A percentile compares a stretch with the other conserved stretches of the same genome.
Conservation (phyloP, 805 yeast genomes). For the Sugiyamaella americana region DNA sequence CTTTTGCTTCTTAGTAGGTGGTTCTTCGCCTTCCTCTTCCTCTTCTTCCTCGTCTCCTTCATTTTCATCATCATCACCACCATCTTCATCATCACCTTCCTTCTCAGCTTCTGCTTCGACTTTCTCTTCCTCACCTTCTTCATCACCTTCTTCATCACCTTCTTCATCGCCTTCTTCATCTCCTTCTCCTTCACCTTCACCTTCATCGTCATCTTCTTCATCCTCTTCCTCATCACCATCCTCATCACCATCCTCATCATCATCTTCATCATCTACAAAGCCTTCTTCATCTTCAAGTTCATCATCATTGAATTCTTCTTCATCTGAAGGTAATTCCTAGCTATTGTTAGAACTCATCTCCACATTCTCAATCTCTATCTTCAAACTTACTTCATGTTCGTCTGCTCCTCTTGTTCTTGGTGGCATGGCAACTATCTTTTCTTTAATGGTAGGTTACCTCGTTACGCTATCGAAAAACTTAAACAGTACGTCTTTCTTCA, state of each 20-base stretch:
- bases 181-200: conserved; percentile 5
- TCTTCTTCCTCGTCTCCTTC: conserved; percentile 8
- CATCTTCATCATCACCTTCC: conserved; percentile 11
- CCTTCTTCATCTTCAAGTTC: conserved; percentile 12
- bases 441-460: background rate
- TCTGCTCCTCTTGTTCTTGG: conserved; percentile 15
- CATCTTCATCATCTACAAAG: conserved; percentile 17
- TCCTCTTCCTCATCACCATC: conserved; percentile 12
- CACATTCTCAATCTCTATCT: background rate
- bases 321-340: conserved; percentile 19
- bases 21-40: conserved; percentile 11
- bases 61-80: conserved; percentile 12
- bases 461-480: no score
- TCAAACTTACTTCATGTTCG: conserved; percentile 11
- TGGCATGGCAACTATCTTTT: conserved; percentile 1
- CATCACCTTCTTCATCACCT: conserved; percentile 8
- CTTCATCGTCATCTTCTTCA: conserved; percentile 9
- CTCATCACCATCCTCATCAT: conserved; percentile 16
- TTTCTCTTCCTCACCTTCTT: conserved; percentile 1
- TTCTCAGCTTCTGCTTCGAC: conserved; percentile 10
- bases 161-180: conserved; percentile 5
- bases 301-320: conserved; percentile 16
- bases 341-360: background rate
- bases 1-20: conserved; percentile 17
- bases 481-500: no score